These are phyloP conservation scores for Aspergillus sojae DNA, from an alignment of 2,329 filamentous ascomycete genomes.

Conservation along the genomic window DNA sequence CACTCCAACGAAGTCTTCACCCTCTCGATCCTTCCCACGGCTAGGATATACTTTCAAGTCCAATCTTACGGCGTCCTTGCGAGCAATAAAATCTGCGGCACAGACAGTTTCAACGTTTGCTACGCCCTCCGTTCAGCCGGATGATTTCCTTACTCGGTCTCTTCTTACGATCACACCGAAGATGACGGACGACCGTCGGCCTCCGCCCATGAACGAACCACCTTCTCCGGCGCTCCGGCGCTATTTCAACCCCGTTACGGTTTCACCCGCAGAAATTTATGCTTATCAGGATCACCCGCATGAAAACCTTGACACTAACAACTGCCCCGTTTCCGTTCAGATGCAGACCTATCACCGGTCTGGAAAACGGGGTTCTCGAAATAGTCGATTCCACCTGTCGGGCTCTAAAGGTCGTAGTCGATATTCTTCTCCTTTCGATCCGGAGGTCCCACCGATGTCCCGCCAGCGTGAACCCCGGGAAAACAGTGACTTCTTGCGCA, in stretches of 20 bases:
- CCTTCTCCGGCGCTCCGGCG: conserved; percentile 61
- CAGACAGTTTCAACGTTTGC: conserved; percentile 64
- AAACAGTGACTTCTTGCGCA: conserved; percentile 65
- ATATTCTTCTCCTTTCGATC: conserved; percentile 38
- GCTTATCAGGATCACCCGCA: conserved; percentile 46
- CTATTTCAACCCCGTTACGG: conserved; percentile 61
- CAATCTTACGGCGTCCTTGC: conserved; percentile 64
- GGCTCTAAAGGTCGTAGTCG: conserved; percentile 47
- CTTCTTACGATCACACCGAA: conserved; percentile 58
- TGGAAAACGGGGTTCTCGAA: conserved; percentile 32
- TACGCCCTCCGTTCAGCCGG: conserved; percentile 54
- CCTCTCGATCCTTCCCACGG: conserved; percentile 42
- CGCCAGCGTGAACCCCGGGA: conserved; percentile 65
- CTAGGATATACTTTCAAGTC: conserved; percentile 60
- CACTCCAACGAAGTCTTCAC: conserved; percentile 19
- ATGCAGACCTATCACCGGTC: conserved; percentile 61
- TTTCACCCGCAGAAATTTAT: conserved; percentile 50
- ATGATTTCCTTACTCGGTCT: conserved; percentile 63
- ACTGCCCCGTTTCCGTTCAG: conserved; percentile 60
- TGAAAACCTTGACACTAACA: conserved; percentile 31
- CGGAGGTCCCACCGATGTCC: conserved; percentile 45
- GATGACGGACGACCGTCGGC: conserved; percentile 63
- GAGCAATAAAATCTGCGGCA: conserved; percentile 63
- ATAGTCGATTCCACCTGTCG: conserved; percentile 41
- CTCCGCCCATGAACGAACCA: conserved; percentile 55